These are phyloP conservation scores for Tripterygium wilfordii DNA, from an alignment of 177 flowering plant genomes.

Conservation along the genomic window DNA sequence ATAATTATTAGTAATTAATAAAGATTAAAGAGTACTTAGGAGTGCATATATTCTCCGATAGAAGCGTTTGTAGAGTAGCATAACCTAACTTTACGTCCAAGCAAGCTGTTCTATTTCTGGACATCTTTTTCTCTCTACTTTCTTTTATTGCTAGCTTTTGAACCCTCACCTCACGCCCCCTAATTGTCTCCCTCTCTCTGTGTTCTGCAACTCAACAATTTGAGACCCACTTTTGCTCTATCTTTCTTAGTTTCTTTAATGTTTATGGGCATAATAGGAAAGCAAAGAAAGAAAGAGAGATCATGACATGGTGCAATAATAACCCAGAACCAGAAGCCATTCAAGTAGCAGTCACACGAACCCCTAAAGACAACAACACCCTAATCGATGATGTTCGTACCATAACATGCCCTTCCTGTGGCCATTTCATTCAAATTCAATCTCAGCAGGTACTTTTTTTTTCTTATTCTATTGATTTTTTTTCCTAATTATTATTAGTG, in stretches of 20 bases:
- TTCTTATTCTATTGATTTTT: not conserved
- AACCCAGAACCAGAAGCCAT: conserved; percentile 21
- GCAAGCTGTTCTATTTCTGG: conserved; percentile 48
- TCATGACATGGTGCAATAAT: conserved; percentile 75
- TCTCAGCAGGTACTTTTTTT: conserved; percentile 27
- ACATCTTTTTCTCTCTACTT: conserved; percentile 12
- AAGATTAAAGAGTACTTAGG: too few relatives aligned
- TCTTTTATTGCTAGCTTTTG: not conserved
- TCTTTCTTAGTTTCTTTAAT: not conserved
- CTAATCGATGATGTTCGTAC: conserved; percentile 12
- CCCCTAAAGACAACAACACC: not conserved
- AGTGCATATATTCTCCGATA: conserved; percentile 16
- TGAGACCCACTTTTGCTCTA: conserved; percentile 1
- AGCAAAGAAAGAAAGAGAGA: conserved; percentile 22
- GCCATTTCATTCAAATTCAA: conserved; percentile 40
- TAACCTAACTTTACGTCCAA: conserved; percentile 54
- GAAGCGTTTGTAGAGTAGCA: conserved; percentile 14
- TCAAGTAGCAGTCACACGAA: conserved; percentile 6
- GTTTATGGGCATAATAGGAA: conserved; percentile 27
- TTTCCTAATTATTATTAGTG: not conserved
- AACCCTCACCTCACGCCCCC: not conserved
- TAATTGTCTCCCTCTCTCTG: conserved; percentile 7
- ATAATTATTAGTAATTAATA: too few relatives aligned
- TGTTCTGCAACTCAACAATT: too few relatives aligned
- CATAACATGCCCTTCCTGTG: conserved; percentile 68